These are phyloP conservation scores for Tolypocladium inflatum DNA, from an alignment of 2,329 filamentous ascomycete genomes.

Conservation along the genomic window DNA sequence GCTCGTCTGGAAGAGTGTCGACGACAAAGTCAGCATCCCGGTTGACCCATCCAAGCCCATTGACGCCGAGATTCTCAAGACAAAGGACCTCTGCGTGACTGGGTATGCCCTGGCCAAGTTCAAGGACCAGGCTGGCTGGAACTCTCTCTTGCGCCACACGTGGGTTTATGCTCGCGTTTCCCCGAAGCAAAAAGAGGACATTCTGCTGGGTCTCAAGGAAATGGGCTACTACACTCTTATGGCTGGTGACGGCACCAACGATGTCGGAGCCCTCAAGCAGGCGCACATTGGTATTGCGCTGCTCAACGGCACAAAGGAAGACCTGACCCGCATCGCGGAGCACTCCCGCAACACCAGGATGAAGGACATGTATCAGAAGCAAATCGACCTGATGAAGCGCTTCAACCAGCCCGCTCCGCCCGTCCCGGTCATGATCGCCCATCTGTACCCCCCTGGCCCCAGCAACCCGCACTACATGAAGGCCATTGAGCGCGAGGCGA, in stretches of 20 bases:
- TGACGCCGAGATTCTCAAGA: constrained; percentile 68
- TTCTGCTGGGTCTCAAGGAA: constrained; percentile 91
- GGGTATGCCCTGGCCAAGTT: constrained; percentile 89
- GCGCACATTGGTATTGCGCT: constrained; percentile 95
- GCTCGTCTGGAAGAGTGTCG: constrained; percentile 89
- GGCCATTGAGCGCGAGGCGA: constrained; percentile 77
- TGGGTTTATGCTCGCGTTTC: constrained; percentile 99
- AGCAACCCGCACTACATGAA: constrained; percentile 91
- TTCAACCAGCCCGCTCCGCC: constrained; percentile 94
- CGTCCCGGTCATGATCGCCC: constrained; percentile 83
- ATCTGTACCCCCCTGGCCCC: constrained; percentile 85
- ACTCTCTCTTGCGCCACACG: constrained; percentile 71
- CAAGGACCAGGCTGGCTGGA: constrained; percentile 67
- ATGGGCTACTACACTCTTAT: constrained; percentile 97
- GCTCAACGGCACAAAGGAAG: constrained; percentile 87
- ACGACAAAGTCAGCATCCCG: constrained; percentile 77
- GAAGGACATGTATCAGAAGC: constrained; percentile 98
- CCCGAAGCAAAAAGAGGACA: constrained; percentile 97
- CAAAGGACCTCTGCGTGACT: constrained; percentile 90
- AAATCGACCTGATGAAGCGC: constrained; percentile 79
- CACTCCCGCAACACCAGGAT: constrained; percentile 92
- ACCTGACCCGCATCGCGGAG: constrained; percentile 84
- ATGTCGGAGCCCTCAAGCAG: constrained; percentile 95
- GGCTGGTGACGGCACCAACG: constrained; percentile 97
- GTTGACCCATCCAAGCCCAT: constrained; percentile 78